Evolutionary conservation across 129 eudicot genomes (phyloP), one percentile per base, ranked within the genome.

Genomic region (Mikania micrantha): DNA sequence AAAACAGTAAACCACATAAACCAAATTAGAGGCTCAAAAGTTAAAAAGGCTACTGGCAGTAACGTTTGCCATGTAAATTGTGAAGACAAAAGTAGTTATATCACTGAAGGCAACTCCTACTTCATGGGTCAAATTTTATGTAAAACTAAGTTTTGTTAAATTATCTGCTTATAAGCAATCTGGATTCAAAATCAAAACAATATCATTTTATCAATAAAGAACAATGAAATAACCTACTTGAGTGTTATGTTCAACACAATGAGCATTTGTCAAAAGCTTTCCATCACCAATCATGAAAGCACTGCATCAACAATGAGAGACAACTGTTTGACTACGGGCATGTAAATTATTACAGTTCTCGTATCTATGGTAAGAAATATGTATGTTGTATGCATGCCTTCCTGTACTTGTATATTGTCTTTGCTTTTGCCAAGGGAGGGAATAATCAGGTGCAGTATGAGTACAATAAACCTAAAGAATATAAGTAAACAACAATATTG

Each of bases 351-450:
- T 34, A 10, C 39, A 63, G 13, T 42, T 40, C 61, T 49, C 10
- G 9, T 7, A 53, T 34, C 50, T 41, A 27, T 36, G 42, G 22
- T 28, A 53, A 81, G 69, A 53, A 59, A 50, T 66, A 70, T 53
- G 64, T 53, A 77, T 60, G 65, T 87, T 53, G 64, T 53, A 77
- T 60, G 65, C 88, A 71, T 88, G 80, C 98, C 98, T 93, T 72
- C 98, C 98, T 34, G 98, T 93, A 79, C 96, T 88, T 74, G 96
- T 84, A 73, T 38, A 88, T 49, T 93, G 98, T 62, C 96, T 78
- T 82, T 88, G 96, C 74, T 88, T 88, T 78, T 93, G 98, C 98
- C 98, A 93, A 80, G 98, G 98, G 52, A 93, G 98, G 39, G 91
- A 84, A 81, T 88, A 93, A 85, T 93, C 95, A 58, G 98, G 98